Percentiles rank a stretch among this genome's conserved stretches.
Evolutionary conservation across 768 basidiomycete species (phyloP).

Genomic region (Xerocomus brunneocitrinus): DNA sequence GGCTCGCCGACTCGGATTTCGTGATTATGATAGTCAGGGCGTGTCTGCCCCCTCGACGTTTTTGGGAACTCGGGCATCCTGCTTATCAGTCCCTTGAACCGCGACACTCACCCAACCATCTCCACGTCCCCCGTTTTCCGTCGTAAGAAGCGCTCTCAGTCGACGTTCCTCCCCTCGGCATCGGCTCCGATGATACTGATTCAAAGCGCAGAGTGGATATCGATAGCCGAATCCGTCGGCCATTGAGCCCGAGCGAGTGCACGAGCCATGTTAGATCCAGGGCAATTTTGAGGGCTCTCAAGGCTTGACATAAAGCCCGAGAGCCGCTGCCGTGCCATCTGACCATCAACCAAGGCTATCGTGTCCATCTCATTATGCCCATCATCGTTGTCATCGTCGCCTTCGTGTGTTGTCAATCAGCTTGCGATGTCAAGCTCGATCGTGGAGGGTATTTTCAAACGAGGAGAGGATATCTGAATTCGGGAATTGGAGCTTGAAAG

Average conservation of each 20-base stretch:
- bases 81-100: neutral
- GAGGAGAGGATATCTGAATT: neutral
- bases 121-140: neutral
- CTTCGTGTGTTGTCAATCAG: neutral
- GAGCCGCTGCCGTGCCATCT: neutral
- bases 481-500: neutral
- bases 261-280: neutral
- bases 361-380: neutral
- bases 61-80: neutral
- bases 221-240: too few relatives aligned
- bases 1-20: neutral
- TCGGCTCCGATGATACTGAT: neutral
- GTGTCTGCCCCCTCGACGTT: neutral
- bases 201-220: too few relatives aligned
- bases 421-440: neutral
- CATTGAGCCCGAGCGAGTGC: neutral
- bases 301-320: neutral
- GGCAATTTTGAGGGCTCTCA: neutral
- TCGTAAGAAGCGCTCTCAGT: neutral
- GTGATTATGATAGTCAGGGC: neutral
- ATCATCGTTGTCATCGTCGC: neutral
- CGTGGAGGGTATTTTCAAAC: neutral
- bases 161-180: too few relatives aligned
- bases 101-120: neutral
- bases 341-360: neutral